These are phyloP conservation scores for Cystobasidiaceae sp. DNA, from an alignment of 1,284 basidiomycete species.

Conservation along the genomic window DNA sequence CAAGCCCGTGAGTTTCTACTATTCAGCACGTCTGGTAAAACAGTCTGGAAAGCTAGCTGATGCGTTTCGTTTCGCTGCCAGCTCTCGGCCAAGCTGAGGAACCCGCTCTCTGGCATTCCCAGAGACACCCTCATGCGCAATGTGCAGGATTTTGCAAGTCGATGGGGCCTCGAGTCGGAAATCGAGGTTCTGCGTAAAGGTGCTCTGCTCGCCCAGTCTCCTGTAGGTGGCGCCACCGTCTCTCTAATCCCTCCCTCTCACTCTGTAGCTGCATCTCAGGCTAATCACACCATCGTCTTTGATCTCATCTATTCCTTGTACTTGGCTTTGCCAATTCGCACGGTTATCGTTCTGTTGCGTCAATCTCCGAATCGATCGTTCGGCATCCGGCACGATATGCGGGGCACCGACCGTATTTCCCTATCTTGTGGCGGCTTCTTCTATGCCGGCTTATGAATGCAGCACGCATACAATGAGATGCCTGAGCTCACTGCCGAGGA, in stretches of 20 bases:
- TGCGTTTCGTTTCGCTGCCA: neutral
- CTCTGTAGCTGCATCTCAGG: no score
- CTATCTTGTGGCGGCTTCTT: neutral
- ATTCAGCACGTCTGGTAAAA: no score
- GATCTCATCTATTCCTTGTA: no score
- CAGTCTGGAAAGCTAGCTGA: no score
- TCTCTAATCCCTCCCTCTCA: no score
- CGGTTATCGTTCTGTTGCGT: no score
- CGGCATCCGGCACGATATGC: no score
- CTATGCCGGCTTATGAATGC: neutral
- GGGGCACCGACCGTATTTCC: constrained; percentile 2
- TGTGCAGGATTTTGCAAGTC: constrained; percentile 42
- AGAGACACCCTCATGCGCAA: constrained; percentile 15
- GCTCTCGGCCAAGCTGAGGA: constrained; percentile 21
- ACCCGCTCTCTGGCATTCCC: constrained; percentile 31
- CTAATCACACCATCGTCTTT: no score
- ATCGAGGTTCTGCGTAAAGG: constrained; percentile 41
- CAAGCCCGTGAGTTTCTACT: no score
- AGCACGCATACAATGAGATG: constrained; percentile 36
- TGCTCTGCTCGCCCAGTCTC: constrained; percentile 45
- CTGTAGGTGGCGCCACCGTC: constrained; percentile 22
- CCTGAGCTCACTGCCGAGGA: constrained; percentile 43
- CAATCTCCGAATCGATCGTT: no score
- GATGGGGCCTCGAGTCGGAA: constrained; percentile 40
- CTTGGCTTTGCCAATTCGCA: no score